Conservation (phyloP, 495 filamentous ascomycete species). For the Neurospora intermedia region DNA sequence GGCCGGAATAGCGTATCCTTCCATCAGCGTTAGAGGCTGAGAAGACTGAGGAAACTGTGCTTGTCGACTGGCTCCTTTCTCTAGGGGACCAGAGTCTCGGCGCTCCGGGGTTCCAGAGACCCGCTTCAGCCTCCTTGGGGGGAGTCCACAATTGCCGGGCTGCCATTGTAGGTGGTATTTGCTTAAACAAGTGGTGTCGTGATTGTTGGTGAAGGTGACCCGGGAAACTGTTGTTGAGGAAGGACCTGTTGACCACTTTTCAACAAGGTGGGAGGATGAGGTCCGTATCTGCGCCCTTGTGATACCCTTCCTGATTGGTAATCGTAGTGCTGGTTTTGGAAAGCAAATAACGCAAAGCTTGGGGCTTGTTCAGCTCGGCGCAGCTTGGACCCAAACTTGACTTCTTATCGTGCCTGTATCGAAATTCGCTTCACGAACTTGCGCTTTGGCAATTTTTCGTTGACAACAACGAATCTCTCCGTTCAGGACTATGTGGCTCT, state of each 20-base stretch:
- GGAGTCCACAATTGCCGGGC: background rate
- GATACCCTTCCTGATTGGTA: background rate
- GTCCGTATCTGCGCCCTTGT: background rate
- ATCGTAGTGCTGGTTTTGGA: background rate
- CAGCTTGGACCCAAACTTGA: background rate
- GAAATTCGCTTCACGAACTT: background rate
- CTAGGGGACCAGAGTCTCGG: background rate
- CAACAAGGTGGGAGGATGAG: background rate
- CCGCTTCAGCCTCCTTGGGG: background rate
- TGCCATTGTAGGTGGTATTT: background rate
- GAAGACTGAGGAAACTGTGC: background rate
- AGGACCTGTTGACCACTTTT: background rate
- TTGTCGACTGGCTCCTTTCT: background rate
- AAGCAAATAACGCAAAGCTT: background rate
- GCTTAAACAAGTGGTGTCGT: background rate
- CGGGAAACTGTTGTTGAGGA: background rate
- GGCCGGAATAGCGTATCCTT: slow-evolving; percentile 22
- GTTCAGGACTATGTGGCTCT: background rate
- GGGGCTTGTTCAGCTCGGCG: background rate
- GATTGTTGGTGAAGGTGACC: background rate
- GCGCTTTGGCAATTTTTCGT: background rate
- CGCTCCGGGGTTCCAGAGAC: background rate
- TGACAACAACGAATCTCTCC: background rate
- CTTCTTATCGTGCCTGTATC: background rate
- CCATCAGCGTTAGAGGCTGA: background rate